Conservation (phyloP, 1,284 basidiomycete genomes). For the Spongispora temasekensis region DNA sequence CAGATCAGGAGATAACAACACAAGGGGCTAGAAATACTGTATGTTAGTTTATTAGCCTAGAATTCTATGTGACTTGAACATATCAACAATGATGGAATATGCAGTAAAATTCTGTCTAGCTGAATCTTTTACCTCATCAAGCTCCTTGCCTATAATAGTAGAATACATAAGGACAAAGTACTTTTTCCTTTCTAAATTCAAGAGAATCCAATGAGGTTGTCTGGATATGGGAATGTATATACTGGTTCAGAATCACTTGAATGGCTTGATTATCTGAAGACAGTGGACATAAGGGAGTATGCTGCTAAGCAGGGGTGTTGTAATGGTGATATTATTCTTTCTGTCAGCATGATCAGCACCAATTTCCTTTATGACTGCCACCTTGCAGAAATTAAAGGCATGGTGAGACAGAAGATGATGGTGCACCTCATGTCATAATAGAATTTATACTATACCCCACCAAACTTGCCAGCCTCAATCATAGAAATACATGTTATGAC, state of each 20-base stretch:
- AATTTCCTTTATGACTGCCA: neutral
- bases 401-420: too few species aligned
- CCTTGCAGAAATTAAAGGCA: conserved; percentile 1
- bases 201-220: neutral
- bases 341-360: neutral
- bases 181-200: neutral
- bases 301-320: neutral
- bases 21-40: neutral
- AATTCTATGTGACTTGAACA: neutral
- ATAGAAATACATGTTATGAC: conserved; percentile 8
- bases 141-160: neutral
- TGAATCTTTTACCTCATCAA: neutral
- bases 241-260: too few species aligned
- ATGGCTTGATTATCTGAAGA: neutral
- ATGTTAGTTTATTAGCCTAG: neutral
- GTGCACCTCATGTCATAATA: neutral
- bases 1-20: too few species aligned
- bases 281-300: neutral
- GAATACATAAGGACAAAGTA: neutral
- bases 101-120: neutral
- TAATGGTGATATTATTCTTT: neutral
- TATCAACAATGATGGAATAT: neutral
- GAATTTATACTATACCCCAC: neutral
- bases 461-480: neutral
- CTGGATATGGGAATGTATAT: too few species aligned